phyloP scores from a whole-genome alignment of 371 early-diverging fungal species.

The Entomophthora muscae region DNA sequence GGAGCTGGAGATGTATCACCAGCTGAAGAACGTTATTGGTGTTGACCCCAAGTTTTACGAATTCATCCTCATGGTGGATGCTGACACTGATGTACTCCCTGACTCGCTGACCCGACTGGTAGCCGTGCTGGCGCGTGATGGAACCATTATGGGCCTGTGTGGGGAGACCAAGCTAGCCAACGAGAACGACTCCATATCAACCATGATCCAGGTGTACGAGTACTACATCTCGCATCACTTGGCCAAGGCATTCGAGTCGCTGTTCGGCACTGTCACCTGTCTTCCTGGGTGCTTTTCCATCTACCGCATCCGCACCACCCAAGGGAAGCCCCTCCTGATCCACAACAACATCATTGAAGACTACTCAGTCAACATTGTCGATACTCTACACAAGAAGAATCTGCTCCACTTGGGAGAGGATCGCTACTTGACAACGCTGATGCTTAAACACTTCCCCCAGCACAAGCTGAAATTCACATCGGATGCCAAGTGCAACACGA shows the following conservation, averaged over 20 bases:
- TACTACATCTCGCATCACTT: constrained; percentile 80
- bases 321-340: constrained; percentile 39
- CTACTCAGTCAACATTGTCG: constrained; percentile 86
- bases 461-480: constrained; percentile 94
- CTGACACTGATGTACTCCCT: constrained; percentile 44
- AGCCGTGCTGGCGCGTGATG: constrained; percentile 55
- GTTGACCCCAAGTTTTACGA: constrained; percentile 60
- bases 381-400: constrained; percentile 94
- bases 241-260: constrained; percentile 62
- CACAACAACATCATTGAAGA: constrained; percentile 59
- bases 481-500: constrained; percentile 92
- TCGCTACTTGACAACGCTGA: constrained; percentile 90
- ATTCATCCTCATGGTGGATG: constrained; percentile 41
- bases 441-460: constrained; percentile 97
- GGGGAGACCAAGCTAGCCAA: constrained; percentile 75
- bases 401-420: constrained; percentile 65
- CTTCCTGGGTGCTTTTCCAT: constrained; percentile 82
- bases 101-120: constrained; percentile 49
- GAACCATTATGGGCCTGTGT: constrained; percentile 69
- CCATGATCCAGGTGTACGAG: constrained; percentile 82
- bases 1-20: constrained; percentile 80
- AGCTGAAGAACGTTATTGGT: constrained; percentile 73
- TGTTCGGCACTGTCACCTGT: constrained; percentile 79
- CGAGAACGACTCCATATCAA: constrained; percentile 77
- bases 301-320: constrained; percentile 49